Evolutionary conservation across 2,329 filamentous ascomycete species (phyloP).

Genomic region (Samsoniella hepiali): DNA sequence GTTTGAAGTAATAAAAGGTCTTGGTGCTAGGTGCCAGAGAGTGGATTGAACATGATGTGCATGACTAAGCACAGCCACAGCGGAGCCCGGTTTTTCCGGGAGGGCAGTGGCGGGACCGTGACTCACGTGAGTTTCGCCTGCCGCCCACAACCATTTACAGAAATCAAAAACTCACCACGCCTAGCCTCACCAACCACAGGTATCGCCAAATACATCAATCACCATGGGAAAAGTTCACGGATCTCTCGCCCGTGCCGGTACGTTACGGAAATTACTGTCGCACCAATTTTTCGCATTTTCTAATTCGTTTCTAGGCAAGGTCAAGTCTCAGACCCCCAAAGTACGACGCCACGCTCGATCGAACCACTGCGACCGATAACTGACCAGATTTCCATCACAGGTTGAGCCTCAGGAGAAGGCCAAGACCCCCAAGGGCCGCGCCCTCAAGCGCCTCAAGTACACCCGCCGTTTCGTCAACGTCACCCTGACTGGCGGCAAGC

Average conservation of each 20-base stretch:
- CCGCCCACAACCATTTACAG: conserved; percentile 38
- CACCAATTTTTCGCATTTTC: conserved; percentile 21
- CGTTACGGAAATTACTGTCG: conserved; percentile 25
- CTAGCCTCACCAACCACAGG: conserved; percentile 34
- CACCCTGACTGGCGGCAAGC: conserved; percentile 95
- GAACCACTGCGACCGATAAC: conserved; percentile 29
- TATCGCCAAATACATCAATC: conserved; percentile 39
- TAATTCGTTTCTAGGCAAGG: conserved; percentile 79
- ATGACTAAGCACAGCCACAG: neutral
- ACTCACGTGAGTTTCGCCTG: conserved; percentile 37
- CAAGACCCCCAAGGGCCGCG: conserved; percentile 95
- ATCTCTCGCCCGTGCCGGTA: conserved; percentile 81
- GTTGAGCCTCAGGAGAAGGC: conserved; percentile 92
- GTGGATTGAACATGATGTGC: neutral
- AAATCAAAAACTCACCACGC: conserved; percentile 35
- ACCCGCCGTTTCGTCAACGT: conserved; percentile 98
- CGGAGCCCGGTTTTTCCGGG: conserved; percentile 15
- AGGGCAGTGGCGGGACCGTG: conserved; percentile 17
- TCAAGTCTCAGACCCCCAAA: conserved; percentile 95
- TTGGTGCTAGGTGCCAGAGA: neutral
- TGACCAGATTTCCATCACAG: conserved; percentile 42
- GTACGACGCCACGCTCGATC: conserved; percentile 49
- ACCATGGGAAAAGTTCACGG: conserved; percentile 93
- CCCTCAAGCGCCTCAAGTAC: conserved; percentile 95
- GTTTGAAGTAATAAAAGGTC: neutral